Conservation (phyloP, 2,329 filamentous ascomycete species). For the Aureobasidium lini region DNA sequence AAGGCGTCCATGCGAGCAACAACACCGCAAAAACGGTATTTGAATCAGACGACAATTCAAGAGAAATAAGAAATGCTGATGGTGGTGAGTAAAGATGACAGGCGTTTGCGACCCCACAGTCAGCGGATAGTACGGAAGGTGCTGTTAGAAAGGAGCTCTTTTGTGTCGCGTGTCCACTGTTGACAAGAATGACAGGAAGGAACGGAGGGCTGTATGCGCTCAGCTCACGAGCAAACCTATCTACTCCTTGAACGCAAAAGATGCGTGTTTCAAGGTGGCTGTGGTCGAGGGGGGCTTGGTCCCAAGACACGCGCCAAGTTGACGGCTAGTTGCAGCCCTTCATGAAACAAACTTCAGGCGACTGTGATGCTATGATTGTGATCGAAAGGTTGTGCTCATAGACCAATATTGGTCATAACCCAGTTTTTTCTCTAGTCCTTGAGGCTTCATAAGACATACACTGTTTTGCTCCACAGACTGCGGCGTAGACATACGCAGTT, state of each 20-base stretch:
- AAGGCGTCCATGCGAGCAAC: not conserved
- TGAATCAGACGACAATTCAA: not conserved
- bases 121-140: not conserved
- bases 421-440: too few relatives aligned
- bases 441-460: too few relatives aligned
- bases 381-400: too few relatives aligned
- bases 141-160: not conserved
- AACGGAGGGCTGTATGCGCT: not conserved
- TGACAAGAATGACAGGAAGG: not conserved
- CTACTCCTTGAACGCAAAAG: not conserved
- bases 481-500: too few relatives aligned
- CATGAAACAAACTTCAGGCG: conserved; percentile 1
- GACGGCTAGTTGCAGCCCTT: not conserved
- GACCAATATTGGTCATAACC: too few relatives aligned
- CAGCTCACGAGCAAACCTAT: not conserved
- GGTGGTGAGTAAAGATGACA: not conserved
- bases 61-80: not conserved
- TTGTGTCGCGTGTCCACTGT: not conserved
- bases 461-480: too few relatives aligned
- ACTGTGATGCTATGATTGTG: not conserved
- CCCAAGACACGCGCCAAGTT: conserved; percentile 1
- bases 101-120: not conserved
- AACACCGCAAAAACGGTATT: not conserved
- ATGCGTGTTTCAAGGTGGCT: conserved; percentile 7
- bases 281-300: conserved; percentile 3